A percentile compares a stretch with the other conserved stretches of the same genome.
phyloP scores from a whole-genome alignment of 2,329 filamentous ascomycete species.

The Tolypocladium endophyticum region DNA sequence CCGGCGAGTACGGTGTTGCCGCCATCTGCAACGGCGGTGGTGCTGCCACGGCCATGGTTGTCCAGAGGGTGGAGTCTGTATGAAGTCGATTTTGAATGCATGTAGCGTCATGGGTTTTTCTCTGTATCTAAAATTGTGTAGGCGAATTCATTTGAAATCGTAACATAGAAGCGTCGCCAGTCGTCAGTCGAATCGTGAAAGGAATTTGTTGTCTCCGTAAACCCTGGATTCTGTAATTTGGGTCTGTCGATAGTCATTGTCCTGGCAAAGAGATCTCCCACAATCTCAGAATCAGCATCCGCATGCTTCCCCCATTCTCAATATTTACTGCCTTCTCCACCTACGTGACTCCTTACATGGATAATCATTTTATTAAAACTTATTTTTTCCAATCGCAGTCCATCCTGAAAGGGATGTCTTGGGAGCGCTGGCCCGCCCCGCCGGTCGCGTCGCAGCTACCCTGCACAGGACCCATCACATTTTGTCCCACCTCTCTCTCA shows the following conservation, averaged over 20 bases:
- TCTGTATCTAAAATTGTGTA: not conserved
- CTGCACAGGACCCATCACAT: slow-evolving; percentile 1
- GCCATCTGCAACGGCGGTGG: slow-evolving; percentile 97
- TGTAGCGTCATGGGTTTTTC: not conserved
- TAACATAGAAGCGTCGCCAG: not conserved
- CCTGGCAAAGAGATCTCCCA: too few relatives aligned
- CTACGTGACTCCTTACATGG: too few relatives aligned
- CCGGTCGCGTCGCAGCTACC: not conserved
- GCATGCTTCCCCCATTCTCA: too few relatives aligned
- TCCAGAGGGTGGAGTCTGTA: slow-evolving; percentile 64
- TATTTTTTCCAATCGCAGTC: not conserved
- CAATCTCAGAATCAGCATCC: too few relatives aligned
- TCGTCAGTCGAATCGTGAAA: not conserved
- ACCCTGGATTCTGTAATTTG: too few relatives aligned
- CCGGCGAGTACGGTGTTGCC: slow-evolving; percentile 87
- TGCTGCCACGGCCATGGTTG: slow-evolving; percentile 81
- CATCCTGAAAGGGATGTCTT: not conserved
- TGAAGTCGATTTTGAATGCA: slow-evolving; percentile 15
- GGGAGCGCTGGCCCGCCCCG: not conserved
- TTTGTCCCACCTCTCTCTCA: slow-evolving; percentile 3
- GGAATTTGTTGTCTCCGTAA: not conserved
- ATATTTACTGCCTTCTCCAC: too few relatives aligned
- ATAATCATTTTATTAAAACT: too few relatives aligned
- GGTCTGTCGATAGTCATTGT: too few relatives aligned
- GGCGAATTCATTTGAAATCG: not conserved